Evolutionary conservation across 345 rosid genomes (phyloP), one percentile per base, ranked within the genome.

Genomic region (Aquilaria malaccensis): DNA sequence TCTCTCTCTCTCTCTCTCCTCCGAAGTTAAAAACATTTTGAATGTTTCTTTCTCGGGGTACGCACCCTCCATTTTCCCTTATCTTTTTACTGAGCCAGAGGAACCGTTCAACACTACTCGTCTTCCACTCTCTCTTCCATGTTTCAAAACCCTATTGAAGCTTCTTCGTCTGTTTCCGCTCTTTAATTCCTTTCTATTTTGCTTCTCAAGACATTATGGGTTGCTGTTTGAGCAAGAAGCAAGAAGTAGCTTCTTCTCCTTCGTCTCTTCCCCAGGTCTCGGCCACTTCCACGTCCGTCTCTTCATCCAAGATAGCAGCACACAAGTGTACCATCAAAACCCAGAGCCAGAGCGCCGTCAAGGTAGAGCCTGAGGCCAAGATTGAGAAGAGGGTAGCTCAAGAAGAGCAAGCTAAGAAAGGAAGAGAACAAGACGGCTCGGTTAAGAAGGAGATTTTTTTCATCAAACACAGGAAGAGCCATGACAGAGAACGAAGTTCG

Each of bases 391-490:
- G 32, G 45, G 55, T 9, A 22, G 29, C 43, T 4, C 55, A 48
- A 58, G 50, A 58, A 41, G 52, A 49, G 15, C 43, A 31, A 13
- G 45, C 6, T 15, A 66, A 66, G 11, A 56, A 32, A 9, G 15
- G 37, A 11, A 50, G 30, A 50, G 50, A 59, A 13, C 58, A 53
- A 13, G 43, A 50, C 6, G 47, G 56, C 56, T 50, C 58, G 11
- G 45, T 51, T 10, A 58, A 66, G 70, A 46, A 60, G 56, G 64
- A 65, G 65, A 11, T 93, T 31, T 87, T 93, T 50, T 75, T 93
- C 22, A 93, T 93, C 9, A 93, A 84, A 68, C 98, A 93, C 67
- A 68, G 94, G 51, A 87, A 70, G 51, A 93, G 97, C 74, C 89
- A 93, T 33, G 98, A 89, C 43, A 65, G 61, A 51, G 81, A 79